Percentiles rank a stretch among this genome's conserved stretches.
Conservation (phyloP, 208 protist species). For the Strigomonas oncopelti region DNA sequence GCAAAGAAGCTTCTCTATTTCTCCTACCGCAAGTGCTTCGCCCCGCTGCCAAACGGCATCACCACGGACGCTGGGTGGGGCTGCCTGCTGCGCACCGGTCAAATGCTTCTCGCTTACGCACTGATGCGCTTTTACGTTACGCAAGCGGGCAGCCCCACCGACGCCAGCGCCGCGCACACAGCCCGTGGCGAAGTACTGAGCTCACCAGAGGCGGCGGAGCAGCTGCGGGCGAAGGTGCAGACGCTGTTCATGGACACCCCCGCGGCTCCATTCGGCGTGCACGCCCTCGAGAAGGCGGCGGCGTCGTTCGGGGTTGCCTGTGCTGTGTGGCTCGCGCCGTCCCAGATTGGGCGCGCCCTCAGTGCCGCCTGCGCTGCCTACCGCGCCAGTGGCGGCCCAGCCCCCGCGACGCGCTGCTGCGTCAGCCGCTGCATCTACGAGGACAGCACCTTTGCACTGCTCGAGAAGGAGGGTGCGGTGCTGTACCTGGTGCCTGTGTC, state of each 20-base stretch:
- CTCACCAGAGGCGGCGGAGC: not conserved
- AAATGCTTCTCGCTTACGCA: constrained; percentile 79
- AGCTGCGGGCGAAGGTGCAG: not conserved
- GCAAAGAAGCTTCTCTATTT: constrained; percentile 63
- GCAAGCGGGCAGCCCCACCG: not conserved
- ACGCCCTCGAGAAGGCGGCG: constrained; percentile 47
- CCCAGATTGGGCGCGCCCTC: constrained; percentile 37
- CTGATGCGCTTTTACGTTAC: constrained; percentile 44
- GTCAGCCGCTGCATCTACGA: constrained; percentile 28
- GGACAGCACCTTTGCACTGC: constrained; percentile 7
- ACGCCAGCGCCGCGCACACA: not conserved
- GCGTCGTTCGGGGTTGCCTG: constrained; percentile 39
- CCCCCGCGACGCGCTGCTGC: constrained; percentile 32
- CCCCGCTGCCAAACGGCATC: constrained; percentile 45
- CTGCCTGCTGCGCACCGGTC: constrained; percentile 85
- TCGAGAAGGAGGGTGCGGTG: constrained; percentile 15
- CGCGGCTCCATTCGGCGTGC: constrained; percentile 64
- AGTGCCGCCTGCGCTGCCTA: constrained; percentile 18
- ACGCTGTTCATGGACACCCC: constrained; percentile 60
- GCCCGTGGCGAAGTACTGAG: not conserved
- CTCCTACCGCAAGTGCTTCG: constrained; percentile 77
- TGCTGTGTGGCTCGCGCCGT: constrained; percentile 57
- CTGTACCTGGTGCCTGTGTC: constrained; percentile 55
- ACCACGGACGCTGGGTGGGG: constrained; percentile 86
- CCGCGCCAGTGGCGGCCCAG: constrained; percentile 19